Base-by-base conservation (phyloP, 2,329 filamentous ascomycete species). In the Pseudopyricularia javanii region DNA sequence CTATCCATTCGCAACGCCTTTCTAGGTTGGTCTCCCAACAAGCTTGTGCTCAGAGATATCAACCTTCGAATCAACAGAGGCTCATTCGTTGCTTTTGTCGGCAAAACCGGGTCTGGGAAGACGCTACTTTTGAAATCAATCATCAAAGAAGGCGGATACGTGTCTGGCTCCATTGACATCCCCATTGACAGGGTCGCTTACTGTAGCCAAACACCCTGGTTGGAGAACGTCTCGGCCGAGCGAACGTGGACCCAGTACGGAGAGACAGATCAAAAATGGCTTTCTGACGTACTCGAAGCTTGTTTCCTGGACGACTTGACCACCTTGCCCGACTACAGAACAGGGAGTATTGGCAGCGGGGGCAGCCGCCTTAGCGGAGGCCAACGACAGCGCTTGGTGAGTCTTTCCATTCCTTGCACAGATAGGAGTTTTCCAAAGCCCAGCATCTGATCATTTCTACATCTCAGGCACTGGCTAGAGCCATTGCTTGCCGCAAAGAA, bases 61-160 rank as follows among this genome's bases (percentile, higher is more conserved):
- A 57, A 64, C n/a, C 59, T 74, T 3, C 57, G 55, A 0, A 54
- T 74, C 3, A 56, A 58, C 2, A 52, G 55, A 0, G 61, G 58
- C 3, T 58, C 64, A 4, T 61, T 75, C 8, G 70, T 63, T 8
- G 63, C 74, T 4, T 57, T 75, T 0, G 60, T 71, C 9, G 72
- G 72, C 0, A 70, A 71, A 1, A 62, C 74, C 4, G 73, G 67
- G 1, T 69, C 67, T 1, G 73, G 73, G 0, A 75, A 75, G 55
- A 70, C 72, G 0, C 56, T 75, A 0, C 28, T 52, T 7, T 28
- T 33, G 15, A 52, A 52, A 12, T 37, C 24, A 7, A 14, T 34
- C 24, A 15, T 52, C 14, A 26, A 24, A 15, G 50, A 52, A 26
- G 50, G 22, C 14, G 28, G 32, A 4, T n/a, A 30, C 35, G 24